Percentiles rank a stretch among this genome's conserved stretches.
Evolutionary conservation across 2,329 filamentous ascomycete genomes (phyloP).

Genomic region (Clarireedia sp.): DNA sequence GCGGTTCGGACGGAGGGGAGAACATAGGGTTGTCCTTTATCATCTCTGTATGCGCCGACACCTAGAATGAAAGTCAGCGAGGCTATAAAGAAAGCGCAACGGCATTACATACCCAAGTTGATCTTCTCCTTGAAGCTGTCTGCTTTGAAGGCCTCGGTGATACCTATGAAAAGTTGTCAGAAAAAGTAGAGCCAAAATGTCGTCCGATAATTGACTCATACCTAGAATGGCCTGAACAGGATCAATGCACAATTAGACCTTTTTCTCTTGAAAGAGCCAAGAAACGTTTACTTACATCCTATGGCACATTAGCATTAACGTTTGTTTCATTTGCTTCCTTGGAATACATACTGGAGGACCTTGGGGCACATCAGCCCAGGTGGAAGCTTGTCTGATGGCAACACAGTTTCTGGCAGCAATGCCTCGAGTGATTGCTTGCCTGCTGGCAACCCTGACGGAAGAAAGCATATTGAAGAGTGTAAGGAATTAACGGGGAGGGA

Average conservation of each 20-base stretch:
- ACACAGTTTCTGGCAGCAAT: conserved; percentile 20
- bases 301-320: conserved; percentile 11
- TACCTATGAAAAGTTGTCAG: conserved; percentile 44
- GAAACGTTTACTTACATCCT: conserved; percentile 31
- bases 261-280: conserved; percentile 25
- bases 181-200: conserved; percentile 14
- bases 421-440: conserved; percentile 34
- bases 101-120: conserved; percentile 67
- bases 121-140: conserved; percentile 93
- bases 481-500: background rate
- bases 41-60: conserved; percentile 96
- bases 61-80: conserved; percentile 40
- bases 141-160: conserved; percentile 99
- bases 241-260: conserved; percentile 23
- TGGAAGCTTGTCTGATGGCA: conserved; percentile 43
- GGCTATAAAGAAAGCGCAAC: conserved; percentile 3
- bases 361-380: conserved; percentile 86
- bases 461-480: conserved; percentile 43
- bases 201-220: conserved; percentile 35
- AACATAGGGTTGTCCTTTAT: conserved; percentile 96
- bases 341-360: conserved; percentile 74
- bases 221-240: conserved; percentile 63
- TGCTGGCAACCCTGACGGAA: conserved; percentile 44
- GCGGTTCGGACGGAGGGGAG: conserved; percentile 86
- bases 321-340: conserved; percentile 1